phyloP scores from a whole-genome alignment of 225 moss, liverwort and hornwort genomes.

The Straminergon stramineum region DNA sequence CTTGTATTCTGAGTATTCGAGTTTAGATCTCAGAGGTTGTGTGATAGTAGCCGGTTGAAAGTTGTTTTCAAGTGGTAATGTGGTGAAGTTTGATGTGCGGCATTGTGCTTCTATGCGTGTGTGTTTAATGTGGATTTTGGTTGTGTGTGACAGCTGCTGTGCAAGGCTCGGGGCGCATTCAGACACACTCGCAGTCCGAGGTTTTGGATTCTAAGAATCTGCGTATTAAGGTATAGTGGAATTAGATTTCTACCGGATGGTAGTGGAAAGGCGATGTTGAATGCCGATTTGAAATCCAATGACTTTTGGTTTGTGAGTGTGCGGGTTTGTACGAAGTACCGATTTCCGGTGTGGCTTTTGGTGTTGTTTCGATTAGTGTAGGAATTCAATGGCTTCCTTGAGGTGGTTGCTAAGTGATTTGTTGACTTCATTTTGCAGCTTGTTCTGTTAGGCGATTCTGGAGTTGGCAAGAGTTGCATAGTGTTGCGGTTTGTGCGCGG shows the following conservation, averaged over 20 bases:
- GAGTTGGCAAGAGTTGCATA: conserved; percentile 96
- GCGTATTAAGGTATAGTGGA: conserved; percentile 63
- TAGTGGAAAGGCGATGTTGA: not conserved
- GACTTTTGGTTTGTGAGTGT: not conserved
- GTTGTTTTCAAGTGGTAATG: not conserved
- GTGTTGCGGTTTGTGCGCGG: conserved; percentile 88
- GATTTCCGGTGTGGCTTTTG: not conserved
- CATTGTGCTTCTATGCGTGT: not conserved
- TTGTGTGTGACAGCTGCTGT: conserved; percentile 28
- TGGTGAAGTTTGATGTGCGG: not conserved
- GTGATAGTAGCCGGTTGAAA: not conserved
- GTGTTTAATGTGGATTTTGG: not conserved
- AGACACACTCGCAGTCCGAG: conserved; percentile 31
- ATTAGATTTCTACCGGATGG: not conserved
- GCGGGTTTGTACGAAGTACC: not conserved
- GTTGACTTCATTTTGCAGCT: conserved; percentile 33
- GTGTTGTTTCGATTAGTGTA: not conserved
- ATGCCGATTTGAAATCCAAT: not conserved
- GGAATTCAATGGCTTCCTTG: not conserved
- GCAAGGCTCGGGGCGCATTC: conserved; percentile 54
- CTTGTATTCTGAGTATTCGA: not conserved
- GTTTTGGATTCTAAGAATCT: conserved; percentile 80
- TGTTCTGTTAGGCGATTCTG: conserved; percentile 87
- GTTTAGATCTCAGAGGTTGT: not conserved
- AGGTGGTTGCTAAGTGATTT: not conserved